Evolutionary conservation across 441 rosid genomes (phyloP).

Genomic region (Theobroma grandiflorum): DNA sequence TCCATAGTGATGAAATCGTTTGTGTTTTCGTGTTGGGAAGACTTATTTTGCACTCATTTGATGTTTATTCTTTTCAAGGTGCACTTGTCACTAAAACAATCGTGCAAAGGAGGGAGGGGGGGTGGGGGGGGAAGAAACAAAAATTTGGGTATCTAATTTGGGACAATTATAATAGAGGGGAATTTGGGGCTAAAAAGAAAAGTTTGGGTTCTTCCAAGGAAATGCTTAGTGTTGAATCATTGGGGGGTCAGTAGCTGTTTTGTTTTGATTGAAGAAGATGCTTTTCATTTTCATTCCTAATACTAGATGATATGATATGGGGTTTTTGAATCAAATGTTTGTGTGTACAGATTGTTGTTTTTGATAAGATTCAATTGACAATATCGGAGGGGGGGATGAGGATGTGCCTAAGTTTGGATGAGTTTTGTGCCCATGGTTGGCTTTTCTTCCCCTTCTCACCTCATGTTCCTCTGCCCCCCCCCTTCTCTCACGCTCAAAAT

Average conservation of each 20-base stretch:
- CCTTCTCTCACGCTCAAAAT: slow-evolving; percentile 25
- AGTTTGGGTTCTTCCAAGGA: neutral
- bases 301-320: neutral
- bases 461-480: slow-evolving; percentile 1
- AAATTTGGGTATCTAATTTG: slow-evolving; percentile 26
- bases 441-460: neutral
- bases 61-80: slow-evolving; percentile 24
- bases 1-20: slow-evolving; percentile 36
- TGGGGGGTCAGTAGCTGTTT: neutral
- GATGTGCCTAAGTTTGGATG: neutral
- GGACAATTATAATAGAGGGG: slow-evolving; percentile 38
- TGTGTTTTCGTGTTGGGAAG: slow-evolving; percentile 32
- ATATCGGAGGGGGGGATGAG: neutral
- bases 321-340: too few relatives aligned
- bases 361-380: neutral
- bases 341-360: neutral
- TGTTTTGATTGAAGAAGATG: neutral
- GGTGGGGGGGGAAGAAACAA: neutral
- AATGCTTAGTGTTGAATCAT: neutral
- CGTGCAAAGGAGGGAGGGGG: neutral
- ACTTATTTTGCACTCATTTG: slow-evolving; percentile 25
- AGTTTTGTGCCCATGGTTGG: slow-evolving; percentile 1
- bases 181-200: slow-evolving; percentile 15
- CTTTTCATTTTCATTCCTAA: neutral
- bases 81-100: slow-evolving; percentile 31